Conservation (phyloP, 257 asterid genomes). For the Ilex asprella region DNA sequence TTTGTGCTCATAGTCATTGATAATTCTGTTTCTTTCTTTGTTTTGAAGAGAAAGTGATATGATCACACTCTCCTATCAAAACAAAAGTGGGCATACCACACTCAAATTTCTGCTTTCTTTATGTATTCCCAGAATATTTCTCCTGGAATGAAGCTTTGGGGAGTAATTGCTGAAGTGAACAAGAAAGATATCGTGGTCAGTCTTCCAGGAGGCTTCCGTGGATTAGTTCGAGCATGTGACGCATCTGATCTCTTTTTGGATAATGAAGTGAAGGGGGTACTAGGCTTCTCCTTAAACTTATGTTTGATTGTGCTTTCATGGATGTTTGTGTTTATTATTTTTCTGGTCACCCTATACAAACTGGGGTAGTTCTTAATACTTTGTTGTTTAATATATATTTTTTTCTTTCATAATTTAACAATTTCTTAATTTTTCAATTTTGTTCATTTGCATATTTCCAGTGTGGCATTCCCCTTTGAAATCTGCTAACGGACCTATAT, state of each 20-base stretch:
- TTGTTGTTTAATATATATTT: too few species aligned
- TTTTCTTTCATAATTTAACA: neutral
- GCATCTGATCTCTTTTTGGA: constrained; percentile 55
- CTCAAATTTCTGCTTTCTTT: constrained; percentile 1
- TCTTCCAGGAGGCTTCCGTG: constrained; percentile 96
- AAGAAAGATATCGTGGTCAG: constrained; percentile 83
- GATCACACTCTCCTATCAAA: too few species aligned
- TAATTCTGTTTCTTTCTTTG: too few species aligned
- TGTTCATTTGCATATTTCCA: neutral
- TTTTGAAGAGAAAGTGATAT: neutral
- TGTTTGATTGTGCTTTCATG: neutral
- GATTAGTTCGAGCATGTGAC: constrained; percentile 83
- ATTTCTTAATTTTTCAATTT: neutral
- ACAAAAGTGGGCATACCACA: neutral
- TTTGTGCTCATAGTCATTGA: too few species aligned
- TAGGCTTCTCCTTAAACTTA: constrained; percentile 2
- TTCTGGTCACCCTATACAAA: neutral
- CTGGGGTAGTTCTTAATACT: neutral
- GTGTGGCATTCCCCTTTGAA: too few species aligned
- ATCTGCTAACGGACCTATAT: neutral
- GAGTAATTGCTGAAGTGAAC: constrained; percentile 85
- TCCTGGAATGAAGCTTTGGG: constrained; percentile 95
- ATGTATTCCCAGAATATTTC: constrained; percentile 62
- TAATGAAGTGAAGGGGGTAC: constrained; percentile 38
- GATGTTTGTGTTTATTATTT: neutral